phyloP scores from a whole-genome alignment of 2,329 filamentous ascomycete species.

The Calonectria hongkongensis region DNA sequence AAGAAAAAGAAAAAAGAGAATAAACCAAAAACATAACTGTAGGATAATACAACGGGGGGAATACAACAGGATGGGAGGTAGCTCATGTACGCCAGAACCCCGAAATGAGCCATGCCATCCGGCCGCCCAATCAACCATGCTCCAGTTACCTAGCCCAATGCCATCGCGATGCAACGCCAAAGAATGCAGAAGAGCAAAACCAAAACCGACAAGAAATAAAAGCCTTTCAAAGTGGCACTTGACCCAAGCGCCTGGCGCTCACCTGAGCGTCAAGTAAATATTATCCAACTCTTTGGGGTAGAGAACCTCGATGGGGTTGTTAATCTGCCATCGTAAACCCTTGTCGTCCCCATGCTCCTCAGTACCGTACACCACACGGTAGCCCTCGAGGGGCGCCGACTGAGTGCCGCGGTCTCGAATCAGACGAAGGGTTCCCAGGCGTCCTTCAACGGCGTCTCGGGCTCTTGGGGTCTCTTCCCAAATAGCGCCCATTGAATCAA shows the following conservation, averaged over 20 bases:
- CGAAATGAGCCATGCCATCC: constrained; percentile 33
- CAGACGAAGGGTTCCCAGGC: constrained; percentile 59
- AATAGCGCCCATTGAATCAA: constrained; percentile 73
- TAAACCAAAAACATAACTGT: constrained; percentile 28
- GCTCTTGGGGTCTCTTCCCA: constrained; percentile 77
- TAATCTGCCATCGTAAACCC: constrained; percentile 60
- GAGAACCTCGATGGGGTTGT: constrained; percentile 58
- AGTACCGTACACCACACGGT: constrained; percentile 54
- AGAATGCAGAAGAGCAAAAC: constrained; percentile 44
- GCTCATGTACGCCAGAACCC: constrained; percentile 37
- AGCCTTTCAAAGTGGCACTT: neutral
- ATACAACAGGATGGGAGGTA: constrained; percentile 31
- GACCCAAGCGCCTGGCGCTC: constrained; percentile 29
- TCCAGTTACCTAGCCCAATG: constrained; percentile 42
- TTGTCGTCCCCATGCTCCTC: constrained; percentile 56
- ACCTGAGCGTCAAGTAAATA: constrained; percentile 58
- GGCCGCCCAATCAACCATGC: constrained; percentile 44
- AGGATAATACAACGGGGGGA: constrained; percentile 45
- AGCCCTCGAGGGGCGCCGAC: constrained; percentile 55
- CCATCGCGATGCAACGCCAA: constrained; percentile 47
- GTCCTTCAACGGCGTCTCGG: constrained; percentile 66
- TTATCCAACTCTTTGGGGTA: constrained; percentile 63
- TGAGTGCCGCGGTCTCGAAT: constrained; percentile 59
- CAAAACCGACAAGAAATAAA: constrained; percentile 33
- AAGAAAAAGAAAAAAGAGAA: constrained; percentile 28